Conservation (phyloP, 768 basidiomycete species). For the Naganishia randhawae region DNA sequence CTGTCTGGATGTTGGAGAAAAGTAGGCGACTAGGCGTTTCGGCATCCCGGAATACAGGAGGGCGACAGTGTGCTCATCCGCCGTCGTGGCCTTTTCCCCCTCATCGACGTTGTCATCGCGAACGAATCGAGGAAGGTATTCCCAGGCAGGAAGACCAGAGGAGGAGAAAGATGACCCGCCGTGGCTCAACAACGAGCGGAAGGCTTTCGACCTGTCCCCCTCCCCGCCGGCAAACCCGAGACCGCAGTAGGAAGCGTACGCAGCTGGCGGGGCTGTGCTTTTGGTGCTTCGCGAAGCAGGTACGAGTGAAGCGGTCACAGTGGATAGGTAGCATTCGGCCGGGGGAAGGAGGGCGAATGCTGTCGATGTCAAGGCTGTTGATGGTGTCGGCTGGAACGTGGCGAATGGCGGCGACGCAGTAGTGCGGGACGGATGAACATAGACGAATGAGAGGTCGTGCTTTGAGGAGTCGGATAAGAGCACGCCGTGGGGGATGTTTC, state of each 20-base stretch:
- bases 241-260: constrained; percentile 19
- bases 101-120: not conserved
- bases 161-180: not conserved
- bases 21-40: not conserved
- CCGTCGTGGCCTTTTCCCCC: not conserved
- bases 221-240: constrained; percentile 8
- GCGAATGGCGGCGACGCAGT: constrained; percentile 1
- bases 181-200: not conserved
- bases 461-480: not conserved
- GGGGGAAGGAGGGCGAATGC: not conserved
- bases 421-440: not conserved
- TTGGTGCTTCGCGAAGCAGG: not conserved
- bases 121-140: not conserved
- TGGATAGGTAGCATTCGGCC: not conserved
- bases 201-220: constrained; percentile 3
- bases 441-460: constrained; percentile 7
- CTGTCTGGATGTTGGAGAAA: not conserved
- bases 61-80: not conserved
- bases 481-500: not conserved
- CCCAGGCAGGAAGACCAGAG: not conserved
- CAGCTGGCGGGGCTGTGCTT: not conserved
- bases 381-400: not conserved
- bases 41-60: not conserved
- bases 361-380: not conserved
- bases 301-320: not conserved